These are phyloP conservation scores for Aquilaria yunnanensis DNA, from an alignment of 345 rosid genomes.

Conservation along the genomic window DNA sequence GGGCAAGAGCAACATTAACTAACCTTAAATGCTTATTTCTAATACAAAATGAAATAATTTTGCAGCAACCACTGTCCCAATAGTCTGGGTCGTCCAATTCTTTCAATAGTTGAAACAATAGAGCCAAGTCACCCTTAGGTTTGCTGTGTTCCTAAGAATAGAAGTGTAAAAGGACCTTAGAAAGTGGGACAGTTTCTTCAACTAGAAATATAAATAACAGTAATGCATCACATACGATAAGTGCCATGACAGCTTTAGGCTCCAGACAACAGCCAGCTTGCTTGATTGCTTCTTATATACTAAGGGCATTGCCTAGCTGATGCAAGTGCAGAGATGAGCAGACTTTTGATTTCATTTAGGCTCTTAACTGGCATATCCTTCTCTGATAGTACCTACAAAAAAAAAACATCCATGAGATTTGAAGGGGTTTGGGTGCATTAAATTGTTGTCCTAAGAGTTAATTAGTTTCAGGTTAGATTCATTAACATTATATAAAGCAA, in stretches of 20 bases:
- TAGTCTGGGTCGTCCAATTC: conserved; percentile 39
- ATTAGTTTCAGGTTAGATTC: too few relatives aligned
- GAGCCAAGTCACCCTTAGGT: conserved; percentile 41
- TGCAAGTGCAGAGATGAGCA: conserved; percentile 64
- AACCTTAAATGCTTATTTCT: conserved; percentile 55
- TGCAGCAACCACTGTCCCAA: conserved; percentile 68
- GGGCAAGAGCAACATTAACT: background rate
- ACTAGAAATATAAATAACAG: background rate
- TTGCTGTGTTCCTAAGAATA: conserved; percentile 48
- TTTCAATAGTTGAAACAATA: conserved; percentile 46
- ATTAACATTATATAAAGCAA: too few relatives aligned
- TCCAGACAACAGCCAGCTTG: conserved; percentile 36
- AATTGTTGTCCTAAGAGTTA: too few relatives aligned
- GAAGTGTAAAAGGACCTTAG: background rate
- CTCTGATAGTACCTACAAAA: conserved; percentile 50
- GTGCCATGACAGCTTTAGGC: conserved; percentile 55
- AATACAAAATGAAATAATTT: conserved; percentile 44
- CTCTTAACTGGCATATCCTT: conserved; percentile 30
- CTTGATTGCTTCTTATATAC: conserved; percentile 59
- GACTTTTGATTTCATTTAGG: conserved; percentile 57
- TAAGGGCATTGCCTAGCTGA: conserved; percentile 60
- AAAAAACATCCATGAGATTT: background rate
- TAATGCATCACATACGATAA: conserved; percentile 54
- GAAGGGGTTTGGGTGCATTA: too few relatives aligned
- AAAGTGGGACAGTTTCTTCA: background rate